A percentile compares a stretch with the other conserved stretches of the same genome.
Conservation (phyloP, 257 asterid species). For the Fraxinus quadrangulata region DNA sequence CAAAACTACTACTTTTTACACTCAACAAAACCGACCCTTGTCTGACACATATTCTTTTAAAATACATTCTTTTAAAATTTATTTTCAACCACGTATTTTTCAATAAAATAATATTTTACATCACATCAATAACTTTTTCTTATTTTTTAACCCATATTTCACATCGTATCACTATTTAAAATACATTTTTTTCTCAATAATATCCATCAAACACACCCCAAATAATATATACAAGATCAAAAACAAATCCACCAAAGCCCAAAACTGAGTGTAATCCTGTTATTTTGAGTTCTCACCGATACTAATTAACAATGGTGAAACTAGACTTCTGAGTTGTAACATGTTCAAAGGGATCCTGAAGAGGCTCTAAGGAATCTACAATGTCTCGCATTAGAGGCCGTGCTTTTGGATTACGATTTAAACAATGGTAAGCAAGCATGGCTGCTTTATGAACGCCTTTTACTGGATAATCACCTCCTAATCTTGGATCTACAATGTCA, state of each 20-base stretch:
- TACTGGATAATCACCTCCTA: constrained; percentile 73
- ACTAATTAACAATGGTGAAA: constrained; percentile 46
- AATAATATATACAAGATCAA: neutral
- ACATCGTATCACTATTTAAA: no score
- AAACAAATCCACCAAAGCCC: neutral
- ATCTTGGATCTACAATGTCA: constrained; percentile 77
- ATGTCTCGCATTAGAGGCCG: constrained; percentile 91
- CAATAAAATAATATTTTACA: no score
- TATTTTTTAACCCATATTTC: no score
- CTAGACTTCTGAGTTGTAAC: constrained; percentile 38
- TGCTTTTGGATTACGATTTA: constrained; percentile 83
- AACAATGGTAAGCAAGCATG: constrained; percentile 86
- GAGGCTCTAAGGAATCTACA: constrained; percentile 88
- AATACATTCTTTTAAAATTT: no score
- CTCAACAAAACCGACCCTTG: neutral
- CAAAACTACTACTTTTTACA: constrained; percentile 8
- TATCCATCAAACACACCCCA: no score
- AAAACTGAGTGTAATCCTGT: constrained; percentile 6
- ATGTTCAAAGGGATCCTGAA: constrained; percentile 45
- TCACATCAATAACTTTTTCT: no score
- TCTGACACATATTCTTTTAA: no score
- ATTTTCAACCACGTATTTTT: no score
- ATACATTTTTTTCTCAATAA: no score
- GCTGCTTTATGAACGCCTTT: constrained; percentile 82
- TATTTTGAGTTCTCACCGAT: constrained; percentile 34